phyloP scores from a whole-genome alignment of 495 filamentous ascomycete species.

The Trichocladium uniseriatum region DNA sequence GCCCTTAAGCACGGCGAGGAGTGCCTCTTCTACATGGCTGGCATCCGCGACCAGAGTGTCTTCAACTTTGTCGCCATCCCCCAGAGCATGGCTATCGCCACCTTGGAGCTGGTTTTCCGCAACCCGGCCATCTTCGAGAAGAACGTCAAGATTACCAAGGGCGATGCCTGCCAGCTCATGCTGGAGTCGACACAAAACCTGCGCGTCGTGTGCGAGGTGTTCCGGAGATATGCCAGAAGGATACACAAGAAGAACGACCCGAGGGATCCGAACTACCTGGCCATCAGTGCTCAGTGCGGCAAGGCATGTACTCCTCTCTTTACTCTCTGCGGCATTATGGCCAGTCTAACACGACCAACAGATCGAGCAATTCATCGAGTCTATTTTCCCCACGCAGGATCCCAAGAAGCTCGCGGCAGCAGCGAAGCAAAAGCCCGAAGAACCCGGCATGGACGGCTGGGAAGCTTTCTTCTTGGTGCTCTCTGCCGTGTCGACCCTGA shows the following conservation, averaged over 20 bases:
- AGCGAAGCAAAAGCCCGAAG: constrained; percentile 10
- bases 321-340: not conserved
- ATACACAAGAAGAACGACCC: constrained; percentile 95
- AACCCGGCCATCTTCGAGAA: constrained; percentile 80
- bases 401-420: constrained; percentile 36
- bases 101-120: constrained; percentile 81
- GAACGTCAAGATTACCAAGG: constrained; percentile 95
- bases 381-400: constrained; percentile 70
- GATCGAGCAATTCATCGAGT: constrained; percentile 97
- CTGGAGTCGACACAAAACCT: constrained; percentile 85
- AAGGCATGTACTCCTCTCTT: constrained; percentile 50
- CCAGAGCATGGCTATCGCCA: constrained; percentile 97
- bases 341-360: constrained; percentile 27
- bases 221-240: constrained; percentile 62
- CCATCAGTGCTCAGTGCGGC: constrained; percentile 83
- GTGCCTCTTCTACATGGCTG: constrained; percentile 95
- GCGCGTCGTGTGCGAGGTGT: constrained; percentile 64
- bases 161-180: constrained; percentile 87
- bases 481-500: constrained; percentile 26
- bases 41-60: constrained; percentile 91
- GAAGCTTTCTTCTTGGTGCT: constrained; percentile 30
- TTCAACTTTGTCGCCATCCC: constrained; percentile 99
- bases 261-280: constrained; percentile 83
- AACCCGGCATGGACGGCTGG: constrained; percentile 21
- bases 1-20: constrained; percentile 82